Evolutionary conservation across 2,329 filamentous ascomycete species (phyloP).

Genomic region (Ceratocystis harringtonii): DNA sequence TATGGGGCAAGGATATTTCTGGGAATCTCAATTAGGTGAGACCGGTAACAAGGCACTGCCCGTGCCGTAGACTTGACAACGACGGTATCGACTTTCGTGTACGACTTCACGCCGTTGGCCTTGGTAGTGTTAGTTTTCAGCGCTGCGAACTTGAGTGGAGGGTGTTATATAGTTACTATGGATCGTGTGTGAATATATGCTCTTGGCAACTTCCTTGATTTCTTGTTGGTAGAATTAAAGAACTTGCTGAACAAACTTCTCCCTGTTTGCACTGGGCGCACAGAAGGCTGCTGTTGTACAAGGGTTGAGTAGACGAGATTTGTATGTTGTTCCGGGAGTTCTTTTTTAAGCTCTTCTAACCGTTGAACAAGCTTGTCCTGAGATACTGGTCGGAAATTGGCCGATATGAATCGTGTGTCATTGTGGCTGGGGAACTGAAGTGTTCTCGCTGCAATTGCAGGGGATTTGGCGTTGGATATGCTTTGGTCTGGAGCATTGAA

Average conservation of each 20-base stretch:
- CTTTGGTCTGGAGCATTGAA: neutral
- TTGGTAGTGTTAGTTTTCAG: neutral
- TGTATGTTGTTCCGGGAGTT: constrained; percentile 4
- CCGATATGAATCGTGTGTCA: neutral
- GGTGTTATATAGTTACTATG: neutral
- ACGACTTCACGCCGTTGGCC: neutral
- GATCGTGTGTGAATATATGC: neutral
- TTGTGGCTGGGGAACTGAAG: neutral
- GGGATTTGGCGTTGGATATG: neutral
- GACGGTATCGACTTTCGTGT: constrained; percentile 22
- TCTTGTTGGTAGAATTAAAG: neutral
- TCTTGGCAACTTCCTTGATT: neutral
- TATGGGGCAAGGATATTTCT: constrained; percentile 46
- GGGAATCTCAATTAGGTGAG: constrained; percentile 44
- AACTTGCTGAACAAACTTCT: neutral
- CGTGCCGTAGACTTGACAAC: constrained; percentile 36
- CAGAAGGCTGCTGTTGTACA: neutral
- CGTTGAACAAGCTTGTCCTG: neutral
- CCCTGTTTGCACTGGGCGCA: neutral
- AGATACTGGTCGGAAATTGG: neutral
- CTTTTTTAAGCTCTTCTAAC: neutral
- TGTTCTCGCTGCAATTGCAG: neutral
- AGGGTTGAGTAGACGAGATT: constrained; percentile 9
- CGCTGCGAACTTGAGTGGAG: neutral
- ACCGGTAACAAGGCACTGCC: constrained; percentile 42